Evolutionary conservation across 345 rosid genomes (phyloP), one percentile per base, ranked within the genome.

Genomic region (Eutrema yunnanense): DNA sequence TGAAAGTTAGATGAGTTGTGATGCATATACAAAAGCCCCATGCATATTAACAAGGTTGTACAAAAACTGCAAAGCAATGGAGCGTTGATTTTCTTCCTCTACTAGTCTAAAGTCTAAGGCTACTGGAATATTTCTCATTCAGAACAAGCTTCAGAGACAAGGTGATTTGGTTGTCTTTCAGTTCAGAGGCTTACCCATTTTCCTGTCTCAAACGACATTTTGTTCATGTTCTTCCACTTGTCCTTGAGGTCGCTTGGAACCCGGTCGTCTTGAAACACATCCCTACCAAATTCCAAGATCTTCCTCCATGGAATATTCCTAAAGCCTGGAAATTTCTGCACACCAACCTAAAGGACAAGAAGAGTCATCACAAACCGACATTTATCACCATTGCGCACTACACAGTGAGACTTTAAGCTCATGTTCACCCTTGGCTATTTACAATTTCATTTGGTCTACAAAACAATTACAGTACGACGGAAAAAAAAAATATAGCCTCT

Each of bases 241-340:
- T 88, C 92, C 82, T 86, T 88, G 37, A 93, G 97, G 63, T 88
- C 98, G 34, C 61, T 32, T 0, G 98, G 89, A 54, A 58, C 75
- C 49, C 96, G 86, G 37, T 76, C 85, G 19, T 42, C 16, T 19
- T 87, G 44, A 59, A 90, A 93, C 67, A 84, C 81, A 67, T 69
- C 76, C 13, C 22, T 75, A 67, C 98, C 97, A 80, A 75, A 83
- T 30, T 87, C 85, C 82, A 90, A 74, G 66, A 93, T 84, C 77
- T 83, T 93, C 58, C 83, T 82, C 96, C 95, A 93, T 3, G 98
- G 94, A 14, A 88, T 55, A 77, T 88, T 87, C 81, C 80, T 90
- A 11, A 70, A 56, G 0, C 33, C 55, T 2, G 82, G 79, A 60
- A 82, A 84, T 55, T 76, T 84, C 27, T 64, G 67, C 71, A 87